Evolutionary conservation across 192 early-diverging fungal species (phyloP).

Genomic region (Jimgerdemannia flammicorona): DNA sequence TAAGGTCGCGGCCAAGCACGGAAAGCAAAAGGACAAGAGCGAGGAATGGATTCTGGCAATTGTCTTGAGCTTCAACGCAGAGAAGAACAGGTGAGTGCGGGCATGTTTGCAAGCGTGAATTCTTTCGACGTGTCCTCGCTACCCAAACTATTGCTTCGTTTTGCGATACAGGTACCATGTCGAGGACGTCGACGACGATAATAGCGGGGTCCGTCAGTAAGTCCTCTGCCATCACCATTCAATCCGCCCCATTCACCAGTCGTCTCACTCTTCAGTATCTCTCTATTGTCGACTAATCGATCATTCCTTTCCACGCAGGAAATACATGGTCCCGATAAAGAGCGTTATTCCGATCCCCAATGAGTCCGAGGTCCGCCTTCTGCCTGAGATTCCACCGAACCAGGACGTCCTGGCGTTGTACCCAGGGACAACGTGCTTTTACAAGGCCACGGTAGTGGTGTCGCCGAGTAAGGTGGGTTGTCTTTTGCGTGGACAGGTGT

Average conservation of each 20-base stretch:
- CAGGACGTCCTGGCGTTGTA: constrained; percentile 49
- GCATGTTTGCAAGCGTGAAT: too few species aligned
- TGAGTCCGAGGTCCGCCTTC: constrained; percentile 25
- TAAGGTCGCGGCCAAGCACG: constrained; percentile 47
- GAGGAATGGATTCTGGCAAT: constrained; percentile 56
- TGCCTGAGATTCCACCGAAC: constrained; percentile 34
- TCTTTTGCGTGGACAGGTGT: background rate
- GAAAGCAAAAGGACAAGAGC: constrained; percentile 42
- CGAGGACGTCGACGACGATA: constrained; percentile 54
- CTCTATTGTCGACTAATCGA: background rate
- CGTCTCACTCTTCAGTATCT: background rate
- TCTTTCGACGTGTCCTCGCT: too few species aligned
- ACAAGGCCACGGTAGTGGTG: constrained; percentile 43
- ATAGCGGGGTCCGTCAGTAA: constrained; percentile 42
- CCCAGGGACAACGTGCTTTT: constrained; percentile 55
- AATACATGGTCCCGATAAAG: constrained; percentile 37
- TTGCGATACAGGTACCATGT: constrained; percentile 39
- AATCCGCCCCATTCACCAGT: too few species aligned
- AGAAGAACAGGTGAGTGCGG: constrained; percentile 41
- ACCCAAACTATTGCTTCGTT: too few species aligned
- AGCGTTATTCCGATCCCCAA: constrained; percentile 45
- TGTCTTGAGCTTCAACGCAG: constrained; percentile 38
- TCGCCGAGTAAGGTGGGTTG: constrained; percentile 43
- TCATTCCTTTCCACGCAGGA: constrained; percentile 18
- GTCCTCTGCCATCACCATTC: constrained; percentile 1